Conservation (phyloP, 2,329 filamentous ascomycete species). For the Diaporthe vexans region DNA sequence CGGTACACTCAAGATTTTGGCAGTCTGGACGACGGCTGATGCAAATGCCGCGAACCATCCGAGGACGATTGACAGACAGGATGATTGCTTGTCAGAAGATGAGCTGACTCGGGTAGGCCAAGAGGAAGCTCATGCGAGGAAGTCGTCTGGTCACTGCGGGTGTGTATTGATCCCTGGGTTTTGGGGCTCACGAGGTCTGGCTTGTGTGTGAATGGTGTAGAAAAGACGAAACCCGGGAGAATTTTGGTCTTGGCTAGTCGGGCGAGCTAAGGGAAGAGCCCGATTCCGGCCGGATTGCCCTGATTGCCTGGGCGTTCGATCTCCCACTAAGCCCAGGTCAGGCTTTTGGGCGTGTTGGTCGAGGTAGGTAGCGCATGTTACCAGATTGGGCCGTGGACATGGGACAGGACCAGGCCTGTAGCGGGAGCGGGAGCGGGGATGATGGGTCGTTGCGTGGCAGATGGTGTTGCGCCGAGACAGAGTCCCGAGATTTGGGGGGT, state of each 20-base stretch:
- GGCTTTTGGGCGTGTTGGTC: too few relatives aligned
- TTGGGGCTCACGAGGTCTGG: slow-evolving; percentile 11
- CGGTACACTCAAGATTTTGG: background rate
- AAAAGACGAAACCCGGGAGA: slow-evolving; percentile 20
- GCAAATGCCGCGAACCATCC: slow-evolving; percentile 27
- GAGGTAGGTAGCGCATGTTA: too few relatives aligned
- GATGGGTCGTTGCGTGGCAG: slow-evolving; percentile 18
- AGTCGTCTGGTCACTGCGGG: background rate
- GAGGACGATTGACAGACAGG: slow-evolving; percentile 22
- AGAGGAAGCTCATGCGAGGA: slow-evolving; percentile 25
- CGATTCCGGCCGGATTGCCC: background rate
- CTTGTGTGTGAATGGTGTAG: background rate
- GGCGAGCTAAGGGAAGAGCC: slow-evolving; percentile 20
- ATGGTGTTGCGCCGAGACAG: slow-evolving; percentile 20
- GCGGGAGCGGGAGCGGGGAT: slow-evolving; percentile 14
- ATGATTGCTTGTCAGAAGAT: slow-evolving; percentile 30
- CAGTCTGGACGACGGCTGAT: slow-evolving; percentile 11
- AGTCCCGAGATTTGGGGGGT: slow-evolving; percentile 21
- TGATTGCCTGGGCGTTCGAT: background rate
- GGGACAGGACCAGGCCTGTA: slow-evolving; percentile 4
- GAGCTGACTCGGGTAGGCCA: slow-evolving; percentile 3
- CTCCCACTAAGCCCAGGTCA: background rate
- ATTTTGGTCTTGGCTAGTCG: background rate
- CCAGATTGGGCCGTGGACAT: background rate
- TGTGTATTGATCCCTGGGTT: background rate